Evolutionary conservation across 140 eudicot genomes (phyloP).

Genomic region (Erigeron philadelphicus): DNA sequence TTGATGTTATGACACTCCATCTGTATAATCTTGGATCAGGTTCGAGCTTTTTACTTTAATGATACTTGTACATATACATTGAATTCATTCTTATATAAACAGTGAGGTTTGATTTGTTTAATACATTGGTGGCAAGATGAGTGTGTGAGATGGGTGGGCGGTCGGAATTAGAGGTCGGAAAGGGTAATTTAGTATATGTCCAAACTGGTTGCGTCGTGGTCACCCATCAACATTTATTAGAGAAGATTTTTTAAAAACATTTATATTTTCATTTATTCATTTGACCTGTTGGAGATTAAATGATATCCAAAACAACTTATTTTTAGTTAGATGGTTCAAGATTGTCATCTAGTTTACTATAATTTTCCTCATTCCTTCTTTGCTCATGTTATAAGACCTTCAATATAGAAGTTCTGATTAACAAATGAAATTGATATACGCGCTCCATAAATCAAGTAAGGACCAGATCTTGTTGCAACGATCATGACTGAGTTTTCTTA

Average conservation of each 20-base stretch:
- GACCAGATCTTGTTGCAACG: conserved; percentile 3
- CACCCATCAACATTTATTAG: neutral
- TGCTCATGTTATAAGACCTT: neutral
- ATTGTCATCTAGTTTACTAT: neutral
- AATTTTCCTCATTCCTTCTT: neutral
- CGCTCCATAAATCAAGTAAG: neutral
- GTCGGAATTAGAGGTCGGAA: neutral
- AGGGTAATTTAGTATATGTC: neutral
- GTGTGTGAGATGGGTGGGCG: conserved; percentile 8
- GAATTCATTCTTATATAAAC: too few species aligned
- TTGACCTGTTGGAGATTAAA: neutral
- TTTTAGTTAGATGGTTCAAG: neutral
- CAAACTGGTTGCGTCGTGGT: neutral
- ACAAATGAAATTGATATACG: neutral
- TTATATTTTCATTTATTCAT: neutral
- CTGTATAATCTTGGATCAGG: conserved; percentile 84
- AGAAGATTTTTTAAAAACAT: neutral
- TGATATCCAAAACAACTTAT: neutral
- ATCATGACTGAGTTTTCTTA: conserved; percentile 11
- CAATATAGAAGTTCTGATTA: neutral
- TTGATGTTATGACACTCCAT: conserved; percentile 74
- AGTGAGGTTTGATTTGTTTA: neutral
- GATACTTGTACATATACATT: neutral
- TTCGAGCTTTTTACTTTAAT: conserved; percentile 17
- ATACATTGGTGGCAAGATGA: neutral